Conservation (phyloP, 495 filamentous ascomycete species). For the Penicillium taxi region DNA sequence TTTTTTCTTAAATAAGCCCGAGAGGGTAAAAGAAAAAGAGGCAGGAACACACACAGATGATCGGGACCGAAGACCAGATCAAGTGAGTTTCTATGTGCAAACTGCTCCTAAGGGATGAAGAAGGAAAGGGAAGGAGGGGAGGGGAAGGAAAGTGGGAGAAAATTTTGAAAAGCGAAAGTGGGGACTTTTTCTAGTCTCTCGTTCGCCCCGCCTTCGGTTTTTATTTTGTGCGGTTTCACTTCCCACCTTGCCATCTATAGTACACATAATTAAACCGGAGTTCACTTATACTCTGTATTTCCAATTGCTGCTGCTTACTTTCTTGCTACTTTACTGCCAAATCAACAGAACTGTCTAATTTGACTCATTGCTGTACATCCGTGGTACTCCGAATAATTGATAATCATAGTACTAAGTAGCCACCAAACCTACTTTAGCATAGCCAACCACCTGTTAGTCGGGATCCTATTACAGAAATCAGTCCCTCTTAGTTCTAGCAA, state of each 20-base stretch:
- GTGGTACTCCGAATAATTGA: conserved; percentile 3
- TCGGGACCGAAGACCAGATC: conserved; percentile 41
- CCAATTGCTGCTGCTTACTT: not conserved
- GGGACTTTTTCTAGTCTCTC: conserved; percentile 28
- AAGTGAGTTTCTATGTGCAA: conserved; percentile 38
- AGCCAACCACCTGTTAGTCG: no score
- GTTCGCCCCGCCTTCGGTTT: conserved; percentile 19
- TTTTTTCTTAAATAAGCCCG: conserved; percentile 48
- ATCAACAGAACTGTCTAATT: not conserved
- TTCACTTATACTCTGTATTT: no score
- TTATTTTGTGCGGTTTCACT: conserved; percentile 15
- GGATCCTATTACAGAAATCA: no score
- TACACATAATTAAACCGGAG: no score
- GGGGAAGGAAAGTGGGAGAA: conserved; percentile 26
- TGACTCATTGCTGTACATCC: not conserved
- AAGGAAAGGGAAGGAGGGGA: conserved; percentile 22
- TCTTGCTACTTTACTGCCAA: not conserved
- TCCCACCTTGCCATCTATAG: not conserved
- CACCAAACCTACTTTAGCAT: not conserved
- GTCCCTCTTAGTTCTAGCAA: no score
- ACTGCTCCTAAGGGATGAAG: conserved; percentile 34
- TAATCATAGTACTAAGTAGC: not conserved
- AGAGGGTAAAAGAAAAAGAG: conserved; percentile 31
- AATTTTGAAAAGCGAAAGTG: conserved; percentile 35
- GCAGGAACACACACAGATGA: conserved; percentile 35